Evolutionary conservation across 1,139 yeast species (phyloP).

Genomic region (Spencermartinsiella ligniputridi): DNA sequence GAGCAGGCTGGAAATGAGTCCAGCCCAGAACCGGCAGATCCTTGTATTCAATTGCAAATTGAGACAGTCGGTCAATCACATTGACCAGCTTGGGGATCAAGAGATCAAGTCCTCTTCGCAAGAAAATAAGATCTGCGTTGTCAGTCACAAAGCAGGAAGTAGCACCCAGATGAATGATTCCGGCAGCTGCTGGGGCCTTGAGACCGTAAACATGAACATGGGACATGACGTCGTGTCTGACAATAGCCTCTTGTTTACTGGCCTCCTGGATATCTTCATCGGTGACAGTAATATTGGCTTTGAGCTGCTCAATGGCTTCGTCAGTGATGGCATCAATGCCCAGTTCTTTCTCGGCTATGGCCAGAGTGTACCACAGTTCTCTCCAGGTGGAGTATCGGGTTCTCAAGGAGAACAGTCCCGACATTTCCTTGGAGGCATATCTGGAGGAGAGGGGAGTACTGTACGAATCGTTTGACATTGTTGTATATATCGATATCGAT

Average conservation of each 20-base stretch:
- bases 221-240: conserved; percentile 99
- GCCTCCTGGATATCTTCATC: conserved; percentile 92
- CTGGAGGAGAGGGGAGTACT: conserved; percentile 92
- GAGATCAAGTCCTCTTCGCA: conserved; percentile 91
- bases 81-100: conserved; percentile 92
- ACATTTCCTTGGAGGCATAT: conserved; percentile 98
- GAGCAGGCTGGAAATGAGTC: conserved; percentile 99
- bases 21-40: conserved; percentile 97
- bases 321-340: conserved; percentile 83
- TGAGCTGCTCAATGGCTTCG: conserved; percentile 87
- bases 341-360: conserved; percentile 89
- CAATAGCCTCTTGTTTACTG: conserved; percentile 90
- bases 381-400: conserved; percentile 98
- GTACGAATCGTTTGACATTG: conserved; percentile 41
- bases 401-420: conserved; percentile 82
- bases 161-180: conserved; percentile 97
- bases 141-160: conserved; percentile 98
- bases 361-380: conserved; percentile 91
- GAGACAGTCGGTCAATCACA: conserved; percentile 83
- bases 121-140: conserved; percentile 93
- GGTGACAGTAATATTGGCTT: conserved; percentile 68
- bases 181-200: conserved; percentile 93
- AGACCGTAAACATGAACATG: conserved; percentile 95
- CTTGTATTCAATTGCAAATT: conserved; percentile 87
- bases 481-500: too few species aligned